Evolutionary conservation across 1,284 basidiomycete species (phyloP).

Genomic region (Afroboletus lepidellus): DNA sequence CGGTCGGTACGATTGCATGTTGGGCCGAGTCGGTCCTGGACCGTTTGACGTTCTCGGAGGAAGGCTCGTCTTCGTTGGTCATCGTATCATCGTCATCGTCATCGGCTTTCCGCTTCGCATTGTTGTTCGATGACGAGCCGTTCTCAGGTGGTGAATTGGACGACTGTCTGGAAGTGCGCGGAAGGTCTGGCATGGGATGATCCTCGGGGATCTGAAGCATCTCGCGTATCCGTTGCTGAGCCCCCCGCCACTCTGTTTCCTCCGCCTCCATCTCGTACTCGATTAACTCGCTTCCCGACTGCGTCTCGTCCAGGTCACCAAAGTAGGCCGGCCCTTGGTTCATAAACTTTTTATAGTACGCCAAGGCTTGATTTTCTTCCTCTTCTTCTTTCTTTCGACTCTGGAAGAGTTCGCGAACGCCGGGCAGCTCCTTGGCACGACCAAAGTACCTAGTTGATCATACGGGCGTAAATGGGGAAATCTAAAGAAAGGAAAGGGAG

Average conservation of each 20-base stretch:
- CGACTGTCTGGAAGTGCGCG: conserved; percentile 27
- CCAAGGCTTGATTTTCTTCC: conserved; percentile 75
- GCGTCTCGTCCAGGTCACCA: conserved; percentile 85
- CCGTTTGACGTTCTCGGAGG: conserved; percentile 22
- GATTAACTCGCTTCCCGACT: conserved; percentile 58
- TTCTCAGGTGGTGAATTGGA: conserved; percentile 22
- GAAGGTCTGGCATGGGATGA: conserved; percentile 51
- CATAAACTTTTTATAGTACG: conserved; percentile 86
- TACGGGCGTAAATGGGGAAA: conserved; percentile 1
- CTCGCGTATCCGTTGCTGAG: conserved; percentile 55
- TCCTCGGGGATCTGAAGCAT: conserved; percentile 54
- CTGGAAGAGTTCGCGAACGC: conserved; percentile 91
- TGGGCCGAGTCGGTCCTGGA: conserved; percentile 15
- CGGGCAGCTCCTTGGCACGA: conserved; percentile 93
- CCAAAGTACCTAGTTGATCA: conserved; percentile 81
- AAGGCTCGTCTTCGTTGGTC: conserved; percentile 9
- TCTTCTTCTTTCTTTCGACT: conserved; percentile 81
- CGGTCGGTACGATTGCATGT: conserved; percentile 10
- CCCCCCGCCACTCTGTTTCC: conserved; percentile 79
- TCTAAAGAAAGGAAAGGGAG: not conserved
- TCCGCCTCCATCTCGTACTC: conserved; percentile 73
- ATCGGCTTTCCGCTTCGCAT: conserved; percentile 54
- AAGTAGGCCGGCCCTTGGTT: conserved; percentile 89
- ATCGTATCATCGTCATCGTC: conserved; percentile 44
- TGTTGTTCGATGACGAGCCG: conserved; percentile 13